Conservation (phyloP, 345 rosid species). For the Corchorus olitorius region DNA sequence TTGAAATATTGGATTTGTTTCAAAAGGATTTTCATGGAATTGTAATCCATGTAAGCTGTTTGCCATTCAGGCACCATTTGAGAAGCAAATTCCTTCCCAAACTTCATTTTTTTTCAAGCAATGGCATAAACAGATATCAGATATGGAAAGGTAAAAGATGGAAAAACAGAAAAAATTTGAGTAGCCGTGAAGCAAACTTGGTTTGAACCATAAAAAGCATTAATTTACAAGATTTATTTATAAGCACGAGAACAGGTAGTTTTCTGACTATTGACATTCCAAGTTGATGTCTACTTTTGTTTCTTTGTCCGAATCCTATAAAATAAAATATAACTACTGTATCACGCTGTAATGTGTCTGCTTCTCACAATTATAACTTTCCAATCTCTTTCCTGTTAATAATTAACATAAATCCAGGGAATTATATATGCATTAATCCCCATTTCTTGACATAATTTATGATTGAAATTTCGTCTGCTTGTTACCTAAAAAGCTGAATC, state of each 20-base stretch:
- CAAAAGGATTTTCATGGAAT: slow-evolving; percentile 45
- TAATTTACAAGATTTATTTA: background rate
- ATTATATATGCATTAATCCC: background rate
- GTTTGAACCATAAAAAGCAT: no score
- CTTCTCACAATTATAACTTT: background rate
- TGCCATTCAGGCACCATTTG: slow-evolving; percentile 89
- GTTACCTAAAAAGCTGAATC: no score
- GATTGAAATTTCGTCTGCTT: background rate
- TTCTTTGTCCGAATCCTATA: background rate
- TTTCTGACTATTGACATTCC: background rate
- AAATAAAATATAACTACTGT: background rate
- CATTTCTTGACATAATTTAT: background rate
- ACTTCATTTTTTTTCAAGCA: slow-evolving; percentile 45
- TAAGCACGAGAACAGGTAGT: no score
- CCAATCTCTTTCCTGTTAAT: background rate
- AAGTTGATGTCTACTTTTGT: background rate
- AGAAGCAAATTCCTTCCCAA: slow-evolving; percentile 62
- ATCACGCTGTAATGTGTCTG: background rate
- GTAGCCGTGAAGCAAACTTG: no score
- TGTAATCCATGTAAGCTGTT: slow-evolving; percentile 61
- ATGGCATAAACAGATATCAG: no score
- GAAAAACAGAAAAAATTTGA: no score
- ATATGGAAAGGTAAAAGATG: no score
- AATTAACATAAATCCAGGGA: background rate
- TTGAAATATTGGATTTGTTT: slow-evolving; percentile 50